Evolutionary conservation across 495 filamentous ascomycete species (phyloP).

Genomic region (Parachaetomium inaequale): DNA sequence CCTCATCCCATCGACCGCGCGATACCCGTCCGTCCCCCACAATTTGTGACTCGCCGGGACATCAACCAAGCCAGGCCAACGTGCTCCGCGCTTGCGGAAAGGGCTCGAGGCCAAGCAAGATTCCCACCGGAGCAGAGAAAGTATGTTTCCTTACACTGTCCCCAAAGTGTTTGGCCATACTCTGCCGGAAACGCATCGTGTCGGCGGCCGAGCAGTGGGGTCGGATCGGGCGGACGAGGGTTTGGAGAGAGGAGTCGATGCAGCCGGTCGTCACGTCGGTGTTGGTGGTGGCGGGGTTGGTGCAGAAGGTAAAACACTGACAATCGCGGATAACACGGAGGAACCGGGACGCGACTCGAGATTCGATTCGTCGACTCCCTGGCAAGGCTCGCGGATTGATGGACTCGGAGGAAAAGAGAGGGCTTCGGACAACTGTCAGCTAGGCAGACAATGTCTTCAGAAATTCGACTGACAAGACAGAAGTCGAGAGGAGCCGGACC

Average conservation of each 20-base stretch:
- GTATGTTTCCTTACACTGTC: conserved; percentile 30
- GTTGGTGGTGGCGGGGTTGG: not conserved
- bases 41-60: too few relatives aligned
- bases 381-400: not conserved
- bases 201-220: not conserved
- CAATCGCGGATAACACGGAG: not conserved
- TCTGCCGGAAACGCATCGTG: conserved; percentile 34
- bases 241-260: too few relatives aligned
- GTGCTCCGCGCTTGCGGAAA: not conserved
- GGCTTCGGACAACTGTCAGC: not conserved
- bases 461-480: not conserved
- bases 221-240: not conserved
- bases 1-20: too few relatives aligned
- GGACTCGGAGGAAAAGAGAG: not conserved
- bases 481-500: not conserved
- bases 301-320: not conserved
- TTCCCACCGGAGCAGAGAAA: not conserved
- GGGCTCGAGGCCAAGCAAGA: not conserved
- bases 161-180: conserved; percentile 36
- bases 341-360: not conserved
- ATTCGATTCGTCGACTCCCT: not conserved
- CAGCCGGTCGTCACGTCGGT: not conserved
- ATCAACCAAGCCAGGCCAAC: not conserved
- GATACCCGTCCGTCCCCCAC: too few relatives aligned
- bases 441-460: not conserved